Evolutionary conservation across 495 filamentous ascomycete genomes (phyloP), one percentile per base, ranked within the genome.

Genomic region (Penicillium tannophilum): DNA sequence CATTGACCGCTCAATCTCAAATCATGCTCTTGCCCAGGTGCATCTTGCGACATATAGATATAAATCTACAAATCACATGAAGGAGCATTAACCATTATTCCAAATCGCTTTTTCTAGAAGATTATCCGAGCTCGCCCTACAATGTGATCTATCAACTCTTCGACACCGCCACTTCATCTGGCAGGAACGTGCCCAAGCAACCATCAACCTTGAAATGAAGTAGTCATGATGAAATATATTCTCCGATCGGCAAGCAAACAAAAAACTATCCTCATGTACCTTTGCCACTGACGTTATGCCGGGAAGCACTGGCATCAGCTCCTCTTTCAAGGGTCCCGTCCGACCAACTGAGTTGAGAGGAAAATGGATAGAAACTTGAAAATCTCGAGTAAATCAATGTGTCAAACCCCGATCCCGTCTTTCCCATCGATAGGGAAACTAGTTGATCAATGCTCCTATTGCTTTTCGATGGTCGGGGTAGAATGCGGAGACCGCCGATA

Each of bases 401-500:
- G 56, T 58, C 47, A 63, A n/a, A 44, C 26, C 16, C 17, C 23
- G 43, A 46, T 33, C 31, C 33, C 28, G 14, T 35, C 30, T 28
- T 26, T 41, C 20, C 14, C 23, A 3, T 20, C 45, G 63, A 65
- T 65, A 65, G 63, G 63, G 30, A 65, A 65, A 65, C 63, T 11
- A 24, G 16, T 45, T 30, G 42, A 49, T 6, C 55, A 51, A 36
- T 45, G 12, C 41, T 53, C 58, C 55, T 59, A 61, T 54, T 48
- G 24, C 44, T 56, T 48, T 51, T 49, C 46, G 56, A 41, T 23
- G 56, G 52, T 56, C 46, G 47, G 49, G 45, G n/a, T 47, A 28
- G 39, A 12, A 20, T 52, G 62, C 63, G 63, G 63, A 66, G 60
- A 56, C 60, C 63, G 63, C 63, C 63, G 63, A 66, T 66, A 49